phyloP scores from a whole-genome alignment of 176 grass and related monocot species.

The Canna indica region DNA sequence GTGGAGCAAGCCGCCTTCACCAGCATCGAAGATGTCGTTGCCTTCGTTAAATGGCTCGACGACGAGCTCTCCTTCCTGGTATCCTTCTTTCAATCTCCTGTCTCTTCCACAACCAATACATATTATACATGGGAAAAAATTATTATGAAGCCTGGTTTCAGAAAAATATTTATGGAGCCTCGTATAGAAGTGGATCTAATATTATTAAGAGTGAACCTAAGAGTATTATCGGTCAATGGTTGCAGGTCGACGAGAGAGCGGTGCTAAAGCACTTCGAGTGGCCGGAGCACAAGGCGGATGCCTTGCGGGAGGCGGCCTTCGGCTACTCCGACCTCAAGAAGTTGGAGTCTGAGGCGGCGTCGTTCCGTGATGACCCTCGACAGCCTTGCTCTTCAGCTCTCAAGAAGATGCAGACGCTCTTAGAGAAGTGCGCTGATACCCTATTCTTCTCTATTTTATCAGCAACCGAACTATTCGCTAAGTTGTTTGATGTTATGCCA shows the following conservation, averaged over 20 bases:
- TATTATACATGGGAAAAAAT: too few relatives aligned
- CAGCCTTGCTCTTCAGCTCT: conserved; percentile 61
- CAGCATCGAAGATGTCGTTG: conserved; percentile 71
- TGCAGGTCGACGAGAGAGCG: conserved; percentile 89
- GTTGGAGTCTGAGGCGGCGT: conserved; percentile 42
- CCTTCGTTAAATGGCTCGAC: conserved; percentile 99
- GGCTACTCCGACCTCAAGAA: conserved; percentile 90
- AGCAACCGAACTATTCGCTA: not conserved
- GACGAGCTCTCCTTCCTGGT: conserved; percentile 89
- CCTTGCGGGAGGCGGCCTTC: conserved; percentile 91
- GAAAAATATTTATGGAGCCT: too few relatives aligned
- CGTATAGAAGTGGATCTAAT: too few relatives aligned
- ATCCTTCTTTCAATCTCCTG: not conserved
- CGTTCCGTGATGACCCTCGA: conserved; percentile 49
- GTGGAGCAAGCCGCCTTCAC: conserved; percentile 52
- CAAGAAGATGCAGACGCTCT: conserved; percentile 88
- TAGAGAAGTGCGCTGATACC: conserved; percentile 61
- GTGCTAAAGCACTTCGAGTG: conserved; percentile 98
- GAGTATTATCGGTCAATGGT: not conserved
- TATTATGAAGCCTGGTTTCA: too few relatives aligned
- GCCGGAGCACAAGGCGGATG: conserved; percentile 98
- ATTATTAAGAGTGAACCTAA: too few relatives aligned
- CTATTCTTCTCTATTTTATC: not conserved
- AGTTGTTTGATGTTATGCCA: conserved; percentile 1
- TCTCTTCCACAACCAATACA: not conserved